phyloP scores from a whole-genome alignment of 441 rosid species.

The Euphorbia celastroides region DNA sequence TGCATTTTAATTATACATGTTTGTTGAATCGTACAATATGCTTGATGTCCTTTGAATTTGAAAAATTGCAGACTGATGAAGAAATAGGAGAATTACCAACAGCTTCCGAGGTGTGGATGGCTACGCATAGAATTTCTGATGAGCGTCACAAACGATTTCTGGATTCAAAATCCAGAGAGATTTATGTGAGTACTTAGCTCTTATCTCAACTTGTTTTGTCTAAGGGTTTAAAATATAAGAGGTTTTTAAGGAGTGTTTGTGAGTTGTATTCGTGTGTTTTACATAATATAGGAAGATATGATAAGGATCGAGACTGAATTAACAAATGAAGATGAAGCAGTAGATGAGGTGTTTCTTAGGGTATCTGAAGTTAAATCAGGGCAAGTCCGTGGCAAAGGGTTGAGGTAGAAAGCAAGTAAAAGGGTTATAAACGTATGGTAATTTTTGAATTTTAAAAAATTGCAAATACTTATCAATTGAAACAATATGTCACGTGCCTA shows the following conservation, averaged over 20 bases:
- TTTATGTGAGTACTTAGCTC: background rate
- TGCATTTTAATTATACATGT: no score
- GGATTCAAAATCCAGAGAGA: background rate
- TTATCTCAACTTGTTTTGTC: background rate
- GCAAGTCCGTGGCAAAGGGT: background rate
- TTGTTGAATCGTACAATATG: no score
- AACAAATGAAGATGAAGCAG: background rate
- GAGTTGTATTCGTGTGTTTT: background rate
- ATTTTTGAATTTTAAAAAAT: no score
- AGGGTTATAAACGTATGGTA: no score
- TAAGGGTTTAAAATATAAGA: background rate
- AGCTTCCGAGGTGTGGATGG: no score
- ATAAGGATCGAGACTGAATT: slow-evolving; percentile 1
- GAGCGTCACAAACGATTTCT: background rate
- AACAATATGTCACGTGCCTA: no score
- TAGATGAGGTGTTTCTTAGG: background rate
- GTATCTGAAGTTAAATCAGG: background rate
- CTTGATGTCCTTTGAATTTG: no score
- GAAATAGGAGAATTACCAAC: no score
- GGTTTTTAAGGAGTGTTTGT: no score
- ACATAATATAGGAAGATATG: background rate
- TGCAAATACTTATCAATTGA: no score
- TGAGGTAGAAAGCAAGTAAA: background rate
- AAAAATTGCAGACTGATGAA: no score
- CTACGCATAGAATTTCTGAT: background rate